These are phyloP conservation scores for Pseudogymnoascus destructans DNA, from an alignment of 2,329 filamentous ascomycete species.

Conservation along the genomic window DNA sequence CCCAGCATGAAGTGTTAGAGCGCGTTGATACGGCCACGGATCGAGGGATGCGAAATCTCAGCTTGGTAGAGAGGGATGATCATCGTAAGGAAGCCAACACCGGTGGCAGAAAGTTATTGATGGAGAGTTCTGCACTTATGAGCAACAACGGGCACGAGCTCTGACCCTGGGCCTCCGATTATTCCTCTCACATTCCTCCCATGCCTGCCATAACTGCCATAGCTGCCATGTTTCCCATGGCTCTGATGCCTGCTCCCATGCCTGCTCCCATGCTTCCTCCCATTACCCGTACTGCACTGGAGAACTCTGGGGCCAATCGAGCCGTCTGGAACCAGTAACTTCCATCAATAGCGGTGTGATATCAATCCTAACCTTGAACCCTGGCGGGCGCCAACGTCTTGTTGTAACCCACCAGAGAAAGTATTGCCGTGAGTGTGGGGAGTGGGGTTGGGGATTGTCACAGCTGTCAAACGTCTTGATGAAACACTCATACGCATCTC, in stretches of 20 bases:
- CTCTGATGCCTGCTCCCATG: not conserved
- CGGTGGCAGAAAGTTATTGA: constrained; percentile 20
- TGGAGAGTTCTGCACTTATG: constrained; percentile 1
- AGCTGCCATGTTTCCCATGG: not conserved
- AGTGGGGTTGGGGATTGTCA: not conserved
- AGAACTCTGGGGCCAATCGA: not conserved
- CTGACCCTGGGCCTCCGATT: not conserved
- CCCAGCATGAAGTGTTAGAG: constrained; percentile 77
- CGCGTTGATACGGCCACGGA: constrained; percentile 59
- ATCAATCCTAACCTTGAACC: not conserved
- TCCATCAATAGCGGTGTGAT: not conserved
- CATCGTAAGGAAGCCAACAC: constrained; percentile 35
- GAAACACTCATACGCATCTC: not conserved
- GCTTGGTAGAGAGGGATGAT: constrained; percentile 56
- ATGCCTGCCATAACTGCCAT: not conserved
- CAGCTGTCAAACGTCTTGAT: not conserved
- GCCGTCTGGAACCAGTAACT: not conserved
- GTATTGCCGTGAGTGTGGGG: constrained; percentile 1
- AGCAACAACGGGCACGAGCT: not conserved
- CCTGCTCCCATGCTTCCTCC: not conserved
- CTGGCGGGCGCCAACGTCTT: not conserved
- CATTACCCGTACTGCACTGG: not conserved
- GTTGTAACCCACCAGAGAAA: not conserved
- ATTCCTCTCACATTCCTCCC: not conserved
- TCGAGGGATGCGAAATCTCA: constrained; percentile 65